Evolutionary conservation across 106 monocot species (phyloP).

Genomic region (Allium sativum): DNA sequence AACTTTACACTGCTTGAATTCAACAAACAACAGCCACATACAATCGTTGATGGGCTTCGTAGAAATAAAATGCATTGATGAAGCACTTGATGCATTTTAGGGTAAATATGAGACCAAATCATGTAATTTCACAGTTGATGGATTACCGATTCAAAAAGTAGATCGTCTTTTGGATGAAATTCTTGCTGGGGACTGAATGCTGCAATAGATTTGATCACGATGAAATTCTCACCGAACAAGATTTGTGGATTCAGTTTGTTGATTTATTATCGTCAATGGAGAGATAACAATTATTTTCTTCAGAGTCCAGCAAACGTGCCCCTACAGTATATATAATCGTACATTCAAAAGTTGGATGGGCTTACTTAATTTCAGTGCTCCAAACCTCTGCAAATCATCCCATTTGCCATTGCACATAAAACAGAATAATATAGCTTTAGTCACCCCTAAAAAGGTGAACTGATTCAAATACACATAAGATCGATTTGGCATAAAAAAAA

Average conservation of each 20-base stretch:
- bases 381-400: not conserved
- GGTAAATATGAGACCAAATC: not conserved
- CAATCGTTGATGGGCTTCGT: slow-evolving; percentile 16
- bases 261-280: slow-evolving; percentile 12
- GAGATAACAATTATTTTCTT: not conserved
- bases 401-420: slow-evolving; percentile 8
- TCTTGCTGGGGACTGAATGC: not conserved
- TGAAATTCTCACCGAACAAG: slow-evolving; percentile 17
- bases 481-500: not conserved
- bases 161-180: slow-evolving; percentile 9
- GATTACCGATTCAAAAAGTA: not conserved
- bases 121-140: not conserved
- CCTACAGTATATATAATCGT: not conserved
- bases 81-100: not conserved
- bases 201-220: slow-evolving; percentile 7
- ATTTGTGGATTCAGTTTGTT: slow-evolving; percentile 7
- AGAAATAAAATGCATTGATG: not conserved
- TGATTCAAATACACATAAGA: not conserved
- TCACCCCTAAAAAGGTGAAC: not conserved
- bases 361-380: not conserved
- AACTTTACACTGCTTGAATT: no score
- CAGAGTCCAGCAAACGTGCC: no score
- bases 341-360: not conserved
- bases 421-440: no score
- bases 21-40: no score